These are phyloP conservation scores for Plasmodium gaboni DNA, from an alignment of 169 alveolate species.

Conservation along the genomic window DNA sequence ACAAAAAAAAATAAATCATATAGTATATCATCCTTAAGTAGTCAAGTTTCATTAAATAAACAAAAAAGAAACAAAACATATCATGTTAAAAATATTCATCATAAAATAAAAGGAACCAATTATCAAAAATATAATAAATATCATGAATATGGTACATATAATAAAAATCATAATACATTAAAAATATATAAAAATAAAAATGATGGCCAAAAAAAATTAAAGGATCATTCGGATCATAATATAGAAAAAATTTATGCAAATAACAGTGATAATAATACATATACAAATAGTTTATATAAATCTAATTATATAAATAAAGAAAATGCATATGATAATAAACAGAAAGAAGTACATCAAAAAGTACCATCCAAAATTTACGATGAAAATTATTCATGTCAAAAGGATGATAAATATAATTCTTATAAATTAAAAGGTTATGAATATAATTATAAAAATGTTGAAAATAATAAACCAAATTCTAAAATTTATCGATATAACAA, in stretches of 20 bases:
- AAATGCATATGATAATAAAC: neutral
- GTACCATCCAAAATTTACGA: too few relatives aligned
- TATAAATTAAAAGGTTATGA: neutral
- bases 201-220: too few relatives aligned
- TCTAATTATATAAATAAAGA: neutral
- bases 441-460: slow-evolving; percentile 13
- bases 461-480: neutral
- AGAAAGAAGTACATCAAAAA: too few relatives aligned
- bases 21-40: slow-evolving; percentile 21
- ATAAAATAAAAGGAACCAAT: too few relatives aligned
- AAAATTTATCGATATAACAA: neutral
- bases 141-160: too few relatives aligned
- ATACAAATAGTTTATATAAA: neutral
- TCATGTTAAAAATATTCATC: too few relatives aligned
- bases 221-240: too few relatives aligned
- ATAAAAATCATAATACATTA: too few relatives aligned
- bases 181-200: too few relatives aligned
- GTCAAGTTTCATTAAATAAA: slow-evolving; percentile 4
- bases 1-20: neutral
- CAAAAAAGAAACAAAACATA: too few relatives aligned
- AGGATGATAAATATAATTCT: slow-evolving; percentile 6
- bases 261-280: neutral
- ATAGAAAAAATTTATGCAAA: too few relatives aligned
- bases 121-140: too few relatives aligned
- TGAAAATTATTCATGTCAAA: neutral